Evolutionary conservation across 495 filamentous ascomycete species (phyloP), one percentile per base, ranked within the genome.

Genomic region (Annulohypoxylon maeteangense): DNA sequence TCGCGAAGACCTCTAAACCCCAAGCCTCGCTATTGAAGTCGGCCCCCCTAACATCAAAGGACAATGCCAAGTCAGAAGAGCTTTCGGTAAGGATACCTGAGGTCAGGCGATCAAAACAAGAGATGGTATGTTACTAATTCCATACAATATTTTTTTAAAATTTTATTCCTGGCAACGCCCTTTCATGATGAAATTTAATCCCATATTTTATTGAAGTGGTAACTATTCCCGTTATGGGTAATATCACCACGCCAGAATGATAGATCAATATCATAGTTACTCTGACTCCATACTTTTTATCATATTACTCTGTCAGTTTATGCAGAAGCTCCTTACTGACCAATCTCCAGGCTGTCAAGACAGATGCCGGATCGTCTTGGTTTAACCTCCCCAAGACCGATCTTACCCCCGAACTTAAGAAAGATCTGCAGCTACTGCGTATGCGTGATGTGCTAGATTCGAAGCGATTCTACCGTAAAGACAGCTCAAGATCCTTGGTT

Each of bases 401-500:
- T 56, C 78, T 97, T 50, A 97, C 94, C 0, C 87, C 93, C 8
- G 88, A 97, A 71, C 82, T 97, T 20, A 95, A 93, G 78, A 87
- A 92, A 60, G 96, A 98, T 76, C 78, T 98, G 4, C 92, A 97
- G 76, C 80, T 97, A 3, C 79, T 98, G 60, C 88, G 90, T 58
- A 94, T 98, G 92, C 90, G 95, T 67, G 89, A 89, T 59, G 92
- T 97, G 7, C 84, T 97, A 3, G 95, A 97, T 65, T 89, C 93
- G 4, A 94, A 98, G 75, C 86, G 94, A 59, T 91, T 93, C 74
- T 98, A 98, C 85, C 95, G 94, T 75, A 97, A 97, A 78, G 89
- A 85, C 60, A 77, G 62, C 38, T 84, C 84, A 29, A 91, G 90
- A 80, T 79, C 82, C 57, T 77, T 85, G 44, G 76, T 90, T 2